These are phyloP conservation scores for Rhodamnia rubescens DNA, from an alignment of 345 rosid genomes.

Conservation along the genomic window DNA sequence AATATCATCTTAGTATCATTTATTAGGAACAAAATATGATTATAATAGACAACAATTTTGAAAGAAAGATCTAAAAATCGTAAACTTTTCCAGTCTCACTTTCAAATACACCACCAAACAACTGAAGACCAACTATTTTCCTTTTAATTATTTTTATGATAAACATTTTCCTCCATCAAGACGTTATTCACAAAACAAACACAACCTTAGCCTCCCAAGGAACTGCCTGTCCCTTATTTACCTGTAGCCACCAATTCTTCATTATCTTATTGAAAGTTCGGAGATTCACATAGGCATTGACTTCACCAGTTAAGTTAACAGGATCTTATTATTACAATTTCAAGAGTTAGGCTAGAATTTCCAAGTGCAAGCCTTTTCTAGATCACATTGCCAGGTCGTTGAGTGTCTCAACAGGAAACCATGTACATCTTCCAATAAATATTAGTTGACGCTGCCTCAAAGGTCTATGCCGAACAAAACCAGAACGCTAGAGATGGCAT, in stretches of 20 bases:
- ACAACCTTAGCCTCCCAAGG: background rate
- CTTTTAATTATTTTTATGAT: background rate
- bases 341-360: background rate
- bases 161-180: background rate
- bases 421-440: background rate
- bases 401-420: background rate
- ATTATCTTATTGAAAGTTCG: background rate
- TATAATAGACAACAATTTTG: too few species aligned
- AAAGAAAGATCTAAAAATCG: too few species aligned
- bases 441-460: background rate
- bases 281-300: background rate
- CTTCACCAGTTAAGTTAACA: background rate
- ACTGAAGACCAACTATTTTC: too few species aligned
- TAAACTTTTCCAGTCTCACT: too few species aligned
- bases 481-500: background rate
- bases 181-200: background rate
- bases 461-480: background rate
- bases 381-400: background rate
- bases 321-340: background rate
- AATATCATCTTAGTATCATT: too few species aligned
- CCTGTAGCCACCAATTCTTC: background rate
- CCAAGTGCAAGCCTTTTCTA: background rate
- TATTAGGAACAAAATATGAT: too few species aligned
- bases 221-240: background rate
- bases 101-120: background rate